A percentile compares a stretch with the other conserved stretches of the same genome.
Evolutionary conservation across 495 filamentous ascomycete genomes (phyloP).

Genomic region (Clohesyomyces aquaticus): DNA sequence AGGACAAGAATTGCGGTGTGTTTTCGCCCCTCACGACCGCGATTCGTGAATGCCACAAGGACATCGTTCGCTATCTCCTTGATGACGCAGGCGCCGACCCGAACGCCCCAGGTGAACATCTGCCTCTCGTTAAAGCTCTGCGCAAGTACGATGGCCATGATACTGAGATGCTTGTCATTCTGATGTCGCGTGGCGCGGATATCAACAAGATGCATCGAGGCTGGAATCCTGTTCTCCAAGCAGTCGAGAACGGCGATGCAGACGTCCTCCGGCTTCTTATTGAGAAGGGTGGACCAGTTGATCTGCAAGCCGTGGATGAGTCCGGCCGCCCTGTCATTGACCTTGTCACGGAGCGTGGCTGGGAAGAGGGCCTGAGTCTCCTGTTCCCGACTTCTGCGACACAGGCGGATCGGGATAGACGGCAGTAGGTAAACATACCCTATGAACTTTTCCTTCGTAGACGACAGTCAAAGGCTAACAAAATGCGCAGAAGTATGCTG

Average conservation of each 20-base stretch:
- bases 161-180: conserved; percentile 54
- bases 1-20: conserved; percentile 61
- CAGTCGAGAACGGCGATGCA: conserved; percentile 43
- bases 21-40: conserved; percentile 61
- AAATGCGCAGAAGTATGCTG: too few relatives aligned
- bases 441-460: too few relatives aligned
- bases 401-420: too few relatives aligned
- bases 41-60: conserved; percentile 55
- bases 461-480: too few relatives aligned
- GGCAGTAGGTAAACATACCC: conserved; percentile 29
- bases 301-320: conserved; percentile 51
- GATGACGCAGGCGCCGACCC: conserved; percentile 56
- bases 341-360: conserved; percentile 43
- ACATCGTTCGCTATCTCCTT: conserved; percentile 56
- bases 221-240: conserved; percentile 53
- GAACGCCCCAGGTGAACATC: conserved; percentile 58
- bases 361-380: conserved; percentile 28
- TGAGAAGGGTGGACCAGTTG: conserved; percentile 50
- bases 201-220: conserved; percentile 59
- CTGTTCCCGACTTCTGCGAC: conserved; percentile 27
- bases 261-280: conserved; percentile 52
- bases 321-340: conserved; percentile 48
- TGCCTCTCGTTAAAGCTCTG: conserved; percentile 60
- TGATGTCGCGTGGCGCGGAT: conserved; percentile 57
- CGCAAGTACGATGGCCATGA: conserved; percentile 55